Conservation (phyloP, 441 rosid species). For the Erodium moschatum region DNA sequence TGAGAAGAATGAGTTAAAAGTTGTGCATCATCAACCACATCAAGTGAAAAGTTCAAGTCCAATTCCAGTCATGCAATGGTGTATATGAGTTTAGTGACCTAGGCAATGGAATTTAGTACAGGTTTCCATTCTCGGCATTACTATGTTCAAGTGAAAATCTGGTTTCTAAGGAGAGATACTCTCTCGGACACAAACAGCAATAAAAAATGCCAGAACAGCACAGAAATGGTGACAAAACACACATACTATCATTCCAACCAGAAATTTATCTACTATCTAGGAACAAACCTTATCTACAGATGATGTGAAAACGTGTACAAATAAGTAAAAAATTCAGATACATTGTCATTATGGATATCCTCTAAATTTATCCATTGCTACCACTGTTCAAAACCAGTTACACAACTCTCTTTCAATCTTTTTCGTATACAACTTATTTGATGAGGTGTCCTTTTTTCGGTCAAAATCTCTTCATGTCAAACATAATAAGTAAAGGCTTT, state of each 20-base stretch:
- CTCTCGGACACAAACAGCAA: no score
- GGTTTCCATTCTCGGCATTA: background rate
- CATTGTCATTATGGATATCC: no score
- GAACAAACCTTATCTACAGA: background rate
- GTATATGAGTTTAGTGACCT: no score
- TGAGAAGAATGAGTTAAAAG: conserved; percentile 8
- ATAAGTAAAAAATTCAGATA: background rate
- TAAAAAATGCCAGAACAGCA: background rate
- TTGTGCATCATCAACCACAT: background rate
- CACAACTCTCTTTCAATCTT: background rate
- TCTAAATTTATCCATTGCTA: background rate
- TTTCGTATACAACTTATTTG: background rate
- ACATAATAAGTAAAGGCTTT: background rate
- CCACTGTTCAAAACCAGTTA: background rate
- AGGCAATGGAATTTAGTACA: background rate
- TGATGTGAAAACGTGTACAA: background rate
- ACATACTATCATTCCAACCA: background rate
- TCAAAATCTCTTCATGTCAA: background rate
- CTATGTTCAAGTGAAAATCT: no score
- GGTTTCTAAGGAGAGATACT: background rate
- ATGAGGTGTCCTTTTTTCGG: background rate
- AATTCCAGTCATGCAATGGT: background rate
- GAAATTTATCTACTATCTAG: background rate
- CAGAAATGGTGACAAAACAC: background rate
- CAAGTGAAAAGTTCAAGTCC: background rate